Percentiles rank a stretch among this genome's conserved stretches.
Conservation (phyloP, 2,329 filamentous ascomycete species). For the Phialocephala subalpina region DNA sequence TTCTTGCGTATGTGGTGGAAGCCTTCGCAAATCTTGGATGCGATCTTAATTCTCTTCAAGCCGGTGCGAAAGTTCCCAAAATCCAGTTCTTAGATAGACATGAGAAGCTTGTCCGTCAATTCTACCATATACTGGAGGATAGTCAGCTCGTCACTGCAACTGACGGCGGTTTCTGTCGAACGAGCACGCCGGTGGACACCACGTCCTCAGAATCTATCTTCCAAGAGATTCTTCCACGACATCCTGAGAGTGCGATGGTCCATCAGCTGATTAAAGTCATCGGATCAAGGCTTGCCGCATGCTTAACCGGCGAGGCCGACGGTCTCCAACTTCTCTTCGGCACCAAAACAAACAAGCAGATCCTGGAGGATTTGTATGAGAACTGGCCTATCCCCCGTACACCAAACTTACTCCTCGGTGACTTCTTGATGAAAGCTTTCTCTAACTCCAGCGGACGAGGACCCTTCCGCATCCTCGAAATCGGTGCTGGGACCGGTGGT, state of each 20-base stretch:
- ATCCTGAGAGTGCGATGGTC: slow-evolving; percentile 43
- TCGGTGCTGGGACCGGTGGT: slow-evolving; percentile 54
- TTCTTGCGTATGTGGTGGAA: slow-evolving; percentile 45
- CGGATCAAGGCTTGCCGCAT: slow-evolving; percentile 33
- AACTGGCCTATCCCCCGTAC: slow-evolving; percentile 33
- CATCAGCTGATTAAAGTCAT: slow-evolving; percentile 33
- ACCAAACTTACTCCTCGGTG: slow-evolving; percentile 17
- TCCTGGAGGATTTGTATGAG: slow-evolving; percentile 38
- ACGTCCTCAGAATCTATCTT: slow-evolving; percentile 35
- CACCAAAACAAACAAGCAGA: slow-evolving; percentile 29
- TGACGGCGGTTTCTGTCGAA: slow-evolving; percentile 26
- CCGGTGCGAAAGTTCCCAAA: slow-evolving; percentile 35
- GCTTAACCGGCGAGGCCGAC: slow-evolving; percentile 36
- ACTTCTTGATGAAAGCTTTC: slow-evolving; percentile 24
- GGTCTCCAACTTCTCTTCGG: slow-evolving; percentile 37
- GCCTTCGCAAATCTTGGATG: slow-evolving; percentile 45
- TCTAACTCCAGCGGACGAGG: slow-evolving; percentile 27
- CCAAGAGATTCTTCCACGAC: slow-evolving; percentile 38
- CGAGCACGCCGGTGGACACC: slow-evolving; percentile 17
- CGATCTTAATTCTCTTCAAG: slow-evolving; percentile 30
- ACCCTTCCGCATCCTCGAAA: slow-evolving; percentile 50
- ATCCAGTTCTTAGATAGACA: slow-evolving; percentile 40
- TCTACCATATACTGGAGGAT: slow-evolving; percentile 42
- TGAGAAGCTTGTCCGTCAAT: slow-evolving; percentile 37
- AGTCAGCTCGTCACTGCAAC: slow-evolving; percentile 28